phyloP scores from a whole-genome alignment of 495 filamentous ascomycete species.

The Xylaria curta region DNA sequence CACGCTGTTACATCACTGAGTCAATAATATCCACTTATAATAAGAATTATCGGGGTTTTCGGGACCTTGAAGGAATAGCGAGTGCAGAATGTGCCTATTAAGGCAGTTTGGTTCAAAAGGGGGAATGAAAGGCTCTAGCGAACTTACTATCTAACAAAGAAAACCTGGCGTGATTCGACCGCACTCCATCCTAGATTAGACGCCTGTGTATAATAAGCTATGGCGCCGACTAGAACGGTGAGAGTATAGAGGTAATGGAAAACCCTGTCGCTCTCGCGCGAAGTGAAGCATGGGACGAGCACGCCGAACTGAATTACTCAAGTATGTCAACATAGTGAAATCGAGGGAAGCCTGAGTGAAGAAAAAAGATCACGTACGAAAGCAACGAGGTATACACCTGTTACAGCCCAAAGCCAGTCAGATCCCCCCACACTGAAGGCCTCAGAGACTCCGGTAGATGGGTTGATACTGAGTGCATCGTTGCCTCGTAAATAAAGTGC shows the following conservation, averaged over 20 bases:
- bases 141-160: conserved; percentile 4
- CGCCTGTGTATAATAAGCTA: conserved; percentile 1
- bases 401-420: conserved; percentile 16
- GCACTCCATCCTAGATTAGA: conserved; percentile 10
- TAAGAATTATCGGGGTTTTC: too few species aligned
- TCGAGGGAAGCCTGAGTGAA: neutral
- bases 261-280: neutral
- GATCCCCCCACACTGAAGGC: neutral
- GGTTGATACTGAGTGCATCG: conserved; percentile 14
- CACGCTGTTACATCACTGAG: neutral
- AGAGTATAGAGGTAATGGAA: conserved; percentile 13
- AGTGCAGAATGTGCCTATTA: too few species aligned
- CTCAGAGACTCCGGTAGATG: neutral
- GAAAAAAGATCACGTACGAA: neutral
- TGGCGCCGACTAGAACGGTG: neutral
- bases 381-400: neutral
- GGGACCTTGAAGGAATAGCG: too few species aligned
- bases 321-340: neutral
- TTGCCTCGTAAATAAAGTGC: neutral
- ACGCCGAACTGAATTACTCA: neutral
- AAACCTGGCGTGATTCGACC: neutral
- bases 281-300: conserved; percentile 8
- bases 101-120: too few species aligned
- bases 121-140: too few species aligned
- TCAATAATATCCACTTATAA: too few species aligned